phyloP scores from a whole-genome alignment of 192 early-diverging fungal species.

The Coemansia sp. region DNA sequence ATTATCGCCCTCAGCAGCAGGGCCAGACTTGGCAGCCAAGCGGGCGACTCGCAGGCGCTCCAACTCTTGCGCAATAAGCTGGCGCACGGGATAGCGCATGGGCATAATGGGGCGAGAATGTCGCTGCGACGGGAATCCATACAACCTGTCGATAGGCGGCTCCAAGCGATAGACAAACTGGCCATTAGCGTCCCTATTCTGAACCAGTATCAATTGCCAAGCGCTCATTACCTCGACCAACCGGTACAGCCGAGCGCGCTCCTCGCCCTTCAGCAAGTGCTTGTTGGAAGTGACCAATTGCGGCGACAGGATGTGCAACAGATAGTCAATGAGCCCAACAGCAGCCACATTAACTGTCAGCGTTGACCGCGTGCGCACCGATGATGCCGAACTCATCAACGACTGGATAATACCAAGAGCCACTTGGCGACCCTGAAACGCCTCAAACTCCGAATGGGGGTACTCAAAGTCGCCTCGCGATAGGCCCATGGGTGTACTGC shows the following conservation, averaged over 20 bases:
- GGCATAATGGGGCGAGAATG: slow-evolving; percentile 41
- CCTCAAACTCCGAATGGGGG: slow-evolving; percentile 77
- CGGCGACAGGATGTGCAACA: slow-evolving; percentile 78
- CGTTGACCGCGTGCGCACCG: slow-evolving; percentile 49
- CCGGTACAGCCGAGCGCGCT: slow-evolving; percentile 16
- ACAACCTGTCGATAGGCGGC: slow-evolving; percentile 65
- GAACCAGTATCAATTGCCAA: slow-evolving; percentile 31
- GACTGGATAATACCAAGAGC: slow-evolving; percentile 56
- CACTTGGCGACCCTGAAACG: slow-evolving; percentile 50
- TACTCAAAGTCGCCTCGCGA: slow-evolving; percentile 64
- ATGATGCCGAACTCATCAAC: slow-evolving; percentile 53
- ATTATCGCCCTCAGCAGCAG: slow-evolving; percentile 12
- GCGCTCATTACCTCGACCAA: slow-evolving; percentile 37
- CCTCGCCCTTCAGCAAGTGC: slow-evolving; percentile 37
- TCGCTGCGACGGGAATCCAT: slow-evolving; percentile 15
- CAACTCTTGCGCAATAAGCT: slow-evolving; percentile 80
- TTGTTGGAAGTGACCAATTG: slow-evolving; percentile 65
- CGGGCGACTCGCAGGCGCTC: slow-evolving; percentile 12
- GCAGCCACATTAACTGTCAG: slow-evolving; percentile 51
- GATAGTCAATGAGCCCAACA: slow-evolving; percentile 61
- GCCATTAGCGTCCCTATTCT: slow-evolving; percentile 29
- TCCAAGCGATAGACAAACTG: slow-evolving; percentile 59
- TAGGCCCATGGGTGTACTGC: slow-evolving; percentile 62
- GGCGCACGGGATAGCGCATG: slow-evolving; percentile 72
- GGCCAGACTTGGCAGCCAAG: neutral